Percentiles rank a stretch among this genome's conserved stretches.
These are phyloP conservation scores for Lenzites betulinus DNA, from an alignment of 768 basidiomycete genomes.

Conservation along the genomic window DNA sequence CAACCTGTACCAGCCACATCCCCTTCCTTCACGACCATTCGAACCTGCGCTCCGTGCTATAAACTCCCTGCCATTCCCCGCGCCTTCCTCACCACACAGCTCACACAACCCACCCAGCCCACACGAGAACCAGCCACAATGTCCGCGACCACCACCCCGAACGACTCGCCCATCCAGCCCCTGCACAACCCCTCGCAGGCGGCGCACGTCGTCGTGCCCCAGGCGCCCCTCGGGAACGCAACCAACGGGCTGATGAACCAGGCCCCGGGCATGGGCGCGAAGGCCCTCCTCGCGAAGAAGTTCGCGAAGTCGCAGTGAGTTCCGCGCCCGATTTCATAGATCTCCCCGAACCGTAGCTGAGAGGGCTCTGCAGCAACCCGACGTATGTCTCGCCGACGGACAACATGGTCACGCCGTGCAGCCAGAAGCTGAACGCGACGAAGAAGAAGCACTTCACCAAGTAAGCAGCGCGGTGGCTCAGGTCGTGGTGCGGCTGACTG, in stretches of 20 bases:
- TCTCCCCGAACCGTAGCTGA: slow-evolving; percentile 14
- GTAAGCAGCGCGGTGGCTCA: slow-evolving; percentile 44
- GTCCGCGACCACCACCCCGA: slow-evolving; percentile 57
- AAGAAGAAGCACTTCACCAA: slow-evolving; percentile 94
- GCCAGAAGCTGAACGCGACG: slow-evolving; percentile 87
- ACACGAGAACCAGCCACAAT: slow-evolving; percentile 41
- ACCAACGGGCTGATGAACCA: slow-evolving; percentile 54
- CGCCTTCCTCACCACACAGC: background rate
- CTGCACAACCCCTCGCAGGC: slow-evolving; percentile 85
- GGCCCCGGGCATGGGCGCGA: slow-evolving; percentile 79
- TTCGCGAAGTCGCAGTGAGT: slow-evolving; percentile 87
- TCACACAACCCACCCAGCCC: background rate
- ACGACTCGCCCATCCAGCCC: slow-evolving; percentile 76
- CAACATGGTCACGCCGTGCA: slow-evolving; percentile 90
- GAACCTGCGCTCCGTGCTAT: slow-evolving; percentile 3
- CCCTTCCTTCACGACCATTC: slow-evolving; percentile 20
- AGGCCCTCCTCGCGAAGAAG: slow-evolving; percentile 91
- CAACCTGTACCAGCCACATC: slow-evolving; percentile 10
- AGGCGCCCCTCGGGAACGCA: slow-evolving; percentile 75
- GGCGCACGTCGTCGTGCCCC: slow-evolving; percentile 74
- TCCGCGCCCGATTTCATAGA: background rate
- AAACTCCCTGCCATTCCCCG: background rate
- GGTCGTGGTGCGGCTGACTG: background rate
- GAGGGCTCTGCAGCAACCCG: slow-evolving; percentile 63
- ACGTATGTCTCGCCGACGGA: slow-evolving; percentile 93